phyloP scores from a whole-genome alignment of 352 stramenopile genomes.

The Globisporangium cederbergense region DNA sequence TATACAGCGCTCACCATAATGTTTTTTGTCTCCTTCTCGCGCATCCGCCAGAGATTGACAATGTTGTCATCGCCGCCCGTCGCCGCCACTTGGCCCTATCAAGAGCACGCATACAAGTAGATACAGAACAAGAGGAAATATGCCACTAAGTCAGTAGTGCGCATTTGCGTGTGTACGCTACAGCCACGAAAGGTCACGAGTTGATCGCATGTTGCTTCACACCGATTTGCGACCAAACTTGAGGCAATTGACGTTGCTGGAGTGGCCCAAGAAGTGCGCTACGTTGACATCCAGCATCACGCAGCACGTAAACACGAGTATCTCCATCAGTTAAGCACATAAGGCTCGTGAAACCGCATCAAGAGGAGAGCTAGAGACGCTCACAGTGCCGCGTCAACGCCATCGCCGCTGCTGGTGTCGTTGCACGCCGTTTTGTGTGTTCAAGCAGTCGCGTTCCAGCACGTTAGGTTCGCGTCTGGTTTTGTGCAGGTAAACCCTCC shows the following conservation, averaged over 20 bases:
- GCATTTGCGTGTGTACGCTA: neutral
- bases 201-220: neutral
- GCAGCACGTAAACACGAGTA: neutral
- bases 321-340: neutral
- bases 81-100: constrained; percentile 72
- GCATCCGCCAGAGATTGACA: constrained; percentile 84
- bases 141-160: neutral
- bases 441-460: neutral
- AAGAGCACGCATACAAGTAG: neutral
- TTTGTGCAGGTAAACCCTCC: neutral
- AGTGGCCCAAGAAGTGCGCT: constrained; percentile 82
- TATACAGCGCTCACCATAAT: constrained; percentile 55
- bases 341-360: neutral
- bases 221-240: constrained; percentile 83
- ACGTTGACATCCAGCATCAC: neutral
- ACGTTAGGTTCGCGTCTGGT: neutral
- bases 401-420: constrained; percentile 17
- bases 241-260: constrained; percentile 80
- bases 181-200: neutral
- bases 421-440: constrained; percentile 15
- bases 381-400: constrained; percentile 60
- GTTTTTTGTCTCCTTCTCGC: constrained; percentile 86
- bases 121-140: neutral
- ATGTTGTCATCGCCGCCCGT: constrained; percentile 77
- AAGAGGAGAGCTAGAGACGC: constrained; percentile 5